Base-by-base conservation (phyloP, 2,329 filamentous ascomycete genomes). In the Corynespora cassiicola region DNA sequence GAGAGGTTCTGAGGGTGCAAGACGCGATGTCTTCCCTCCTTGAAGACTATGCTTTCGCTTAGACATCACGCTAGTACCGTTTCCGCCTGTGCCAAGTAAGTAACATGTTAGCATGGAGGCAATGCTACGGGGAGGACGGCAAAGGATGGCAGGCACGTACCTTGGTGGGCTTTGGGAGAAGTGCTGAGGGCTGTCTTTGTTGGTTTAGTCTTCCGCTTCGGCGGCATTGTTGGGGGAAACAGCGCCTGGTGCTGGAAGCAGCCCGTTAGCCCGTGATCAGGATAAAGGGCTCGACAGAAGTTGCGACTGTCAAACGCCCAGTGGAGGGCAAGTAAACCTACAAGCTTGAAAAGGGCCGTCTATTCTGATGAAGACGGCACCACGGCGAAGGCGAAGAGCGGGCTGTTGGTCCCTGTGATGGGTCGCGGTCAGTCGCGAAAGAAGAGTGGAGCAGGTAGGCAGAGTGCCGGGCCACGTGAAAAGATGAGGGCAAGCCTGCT, bases 1-100 rank as follows among this genome's bases (percentile, higher is more conserved):
- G 55, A 75, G 63, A 36, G 72, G 71, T 60, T 70, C 66, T 43
- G 72, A 72, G 48, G 73, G 72, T 59, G 71, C 68, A 47, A 75
- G 71, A 52, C 70, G 62, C 50, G 65, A 65, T 46, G 61, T 54
- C 52, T 56, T 66, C 40, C 45, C 52, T 52, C 55, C 54, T 43
- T 55, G 58, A 50, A 52, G 42, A 58, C 47, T 57, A 56, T 50
- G 54, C 47, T 50, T 60, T 68, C 61, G 65, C 63, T 66, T 69
- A 63, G 53, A 38, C 26, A 43, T 42, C 42, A 56, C 50, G 53
- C 63, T 65, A 61, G 53, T 44, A 47, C 50, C 42, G 35, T 45
- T 58, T 48, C 45, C 54, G 48, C 52, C 59, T 56, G 50, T 61
- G 65, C 60, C 63, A 67, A 66, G 61, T 48, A 45, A 43, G 41